Base-by-base conservation (phyloP, 164 flowering plant genomes). In the Sextonia rubra region DNA sequence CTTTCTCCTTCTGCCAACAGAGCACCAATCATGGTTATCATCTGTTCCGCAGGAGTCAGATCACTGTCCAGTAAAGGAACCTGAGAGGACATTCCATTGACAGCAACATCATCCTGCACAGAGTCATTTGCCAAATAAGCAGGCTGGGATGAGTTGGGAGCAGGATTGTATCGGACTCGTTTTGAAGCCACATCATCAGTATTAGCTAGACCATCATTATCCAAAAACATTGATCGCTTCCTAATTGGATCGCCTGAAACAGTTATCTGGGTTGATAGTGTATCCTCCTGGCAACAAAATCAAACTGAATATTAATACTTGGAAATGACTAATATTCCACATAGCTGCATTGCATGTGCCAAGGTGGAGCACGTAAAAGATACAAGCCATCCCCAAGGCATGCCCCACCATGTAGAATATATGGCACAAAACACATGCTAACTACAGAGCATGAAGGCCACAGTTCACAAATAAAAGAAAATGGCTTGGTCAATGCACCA, bases 21-120 rank as follows among this genome's bases (percentile, higher is more conserved):
- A 73, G 99, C 99, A 75, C 92, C 97, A 79, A 96, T 96, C 91
- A 96, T 85, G 61, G 93, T 85, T 79, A 93, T 89, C 97, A 96
- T 96, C 83, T 96, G 91, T 74, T 93, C 97, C 25, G 86, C 92
- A 69, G 98, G 97, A 66, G 85, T 88, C 80, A 90, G 79, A 74
- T 80, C 89, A 76, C 76, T 73, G 65, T 83, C 89, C 77, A 84
- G 66, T 58, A 78, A 55, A 66, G 92, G 82, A 72, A 64, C 77
- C 73, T 81, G 85, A 67, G 85, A 64, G 61, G 90, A 72, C 12
- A 73, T 70, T 71, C 94, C 97, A 86, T 93, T 88, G 37, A 20
- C 79, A 76, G 83, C 68, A 63, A 55, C 61, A 68, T 77, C 67
- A 73, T 86, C 91, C 68, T 78, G 85, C 66, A 76, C 81, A 74